A percentile compares a stretch with the other conserved stretches of the same genome.
These are phyloP conservation scores for Dendrothele bispora DNA, from an alignment of 768 basidiomycete species.

Conservation along the genomic window DNA sequence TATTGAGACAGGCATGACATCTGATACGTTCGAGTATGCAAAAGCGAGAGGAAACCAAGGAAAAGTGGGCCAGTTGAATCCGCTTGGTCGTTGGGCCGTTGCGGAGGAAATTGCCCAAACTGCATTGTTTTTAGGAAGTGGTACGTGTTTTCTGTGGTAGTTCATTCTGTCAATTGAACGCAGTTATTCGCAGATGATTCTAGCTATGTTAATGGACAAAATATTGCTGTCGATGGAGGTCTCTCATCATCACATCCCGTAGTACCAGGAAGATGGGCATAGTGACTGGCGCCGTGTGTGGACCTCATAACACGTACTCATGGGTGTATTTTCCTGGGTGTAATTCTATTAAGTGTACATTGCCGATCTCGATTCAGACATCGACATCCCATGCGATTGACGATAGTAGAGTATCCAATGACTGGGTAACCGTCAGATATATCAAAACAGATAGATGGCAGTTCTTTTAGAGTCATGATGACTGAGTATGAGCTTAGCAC, in stretches of 20 bases:
- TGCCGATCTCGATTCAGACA: too few relatives aligned
- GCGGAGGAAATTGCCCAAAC: slow-evolving; percentile 86
- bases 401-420: too few relatives aligned
- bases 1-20: slow-evolving; percentile 94
- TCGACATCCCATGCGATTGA: too few relatives aligned
- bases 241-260: slow-evolving; percentile 79
- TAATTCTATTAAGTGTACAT: too few relatives aligned
- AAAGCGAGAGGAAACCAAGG: slow-evolving; percentile 67
- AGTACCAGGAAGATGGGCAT: slow-evolving; percentile 73
- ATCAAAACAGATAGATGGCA: too few relatives aligned
- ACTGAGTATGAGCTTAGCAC: background rate
- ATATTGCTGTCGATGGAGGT: slow-evolving; percentile 85
- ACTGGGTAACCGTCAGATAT: too few relatives aligned
- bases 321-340: too few relatives aligned
- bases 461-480: slow-evolving; percentile 8
- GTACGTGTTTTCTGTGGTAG: slow-evolving; percentile 37
- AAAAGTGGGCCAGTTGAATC: slow-evolving; percentile 85
- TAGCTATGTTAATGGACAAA: slow-evolving; percentile 91
- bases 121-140: slow-evolving; percentile 85
- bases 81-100: slow-evolving; percentile 79
- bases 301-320: too few relatives aligned
- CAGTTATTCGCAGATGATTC: slow-evolving; percentile 62
- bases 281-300: too few relatives aligned
- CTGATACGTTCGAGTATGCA: slow-evolving; percentile 72
- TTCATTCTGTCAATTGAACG: slow-evolving; percentile 1